Evolutionary conservation across 2,329 filamentous ascomycete genomes (phyloP).

Genomic region (Penicillium sp.): DNA sequence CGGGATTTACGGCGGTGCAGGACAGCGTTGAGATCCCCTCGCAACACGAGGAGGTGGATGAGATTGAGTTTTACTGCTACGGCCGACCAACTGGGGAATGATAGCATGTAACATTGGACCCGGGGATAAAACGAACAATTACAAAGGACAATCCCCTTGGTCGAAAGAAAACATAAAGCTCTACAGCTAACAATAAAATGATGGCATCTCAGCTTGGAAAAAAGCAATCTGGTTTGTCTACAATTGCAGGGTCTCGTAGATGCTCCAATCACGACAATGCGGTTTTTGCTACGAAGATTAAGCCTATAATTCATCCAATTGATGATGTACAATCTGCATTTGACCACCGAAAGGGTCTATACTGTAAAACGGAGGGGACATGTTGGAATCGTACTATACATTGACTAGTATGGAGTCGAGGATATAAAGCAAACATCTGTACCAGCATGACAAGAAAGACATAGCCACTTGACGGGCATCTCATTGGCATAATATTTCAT

Average conservation of each 20-base stretch:
- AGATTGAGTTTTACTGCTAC: constrained; percentile 43
- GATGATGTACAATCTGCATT: neutral
- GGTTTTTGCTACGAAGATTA: neutral
- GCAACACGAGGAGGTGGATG: constrained; percentile 36
- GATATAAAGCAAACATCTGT: neutral
- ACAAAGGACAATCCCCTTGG: neutral
- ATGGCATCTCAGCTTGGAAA: too few species aligned
- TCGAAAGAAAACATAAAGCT: neutral
- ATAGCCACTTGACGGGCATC: neutral
- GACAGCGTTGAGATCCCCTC: constrained; percentile 39
- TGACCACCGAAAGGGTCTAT: neutral
- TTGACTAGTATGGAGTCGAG: neutral
- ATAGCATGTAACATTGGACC: neutral
- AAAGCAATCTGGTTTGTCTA: neutral
- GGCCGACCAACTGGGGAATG: constrained; percentile 10
- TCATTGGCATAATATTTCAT: neutral
- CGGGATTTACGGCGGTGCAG: constrained; percentile 36
- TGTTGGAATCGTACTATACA: neutral
- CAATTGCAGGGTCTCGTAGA: neutral
- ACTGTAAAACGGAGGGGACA: neutral
- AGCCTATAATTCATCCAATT: neutral
- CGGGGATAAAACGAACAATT: neutral
- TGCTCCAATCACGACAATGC: neutral
- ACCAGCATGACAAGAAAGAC: neutral
- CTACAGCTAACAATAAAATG: neutral